phyloP scores from a whole-genome alignment of 2,329 filamentous ascomycete species.

The Fusarium nelsonii region DNA sequence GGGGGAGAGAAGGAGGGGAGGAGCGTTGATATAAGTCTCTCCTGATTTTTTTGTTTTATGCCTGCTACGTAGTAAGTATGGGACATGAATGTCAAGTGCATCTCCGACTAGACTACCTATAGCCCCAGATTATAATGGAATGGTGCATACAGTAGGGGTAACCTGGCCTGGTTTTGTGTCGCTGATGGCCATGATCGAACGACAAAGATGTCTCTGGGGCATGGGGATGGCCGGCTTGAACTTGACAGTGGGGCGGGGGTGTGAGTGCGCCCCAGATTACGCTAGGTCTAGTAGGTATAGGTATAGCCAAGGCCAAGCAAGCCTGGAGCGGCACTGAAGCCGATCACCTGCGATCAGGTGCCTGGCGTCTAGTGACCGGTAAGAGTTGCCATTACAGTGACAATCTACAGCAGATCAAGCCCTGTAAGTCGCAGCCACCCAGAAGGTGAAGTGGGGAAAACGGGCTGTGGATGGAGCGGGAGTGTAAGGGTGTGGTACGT shows the following conservation, averaged over 20 bases:
- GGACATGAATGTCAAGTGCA: not conserved
- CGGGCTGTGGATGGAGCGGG: slow-evolving; percentile 15
- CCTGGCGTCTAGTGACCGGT: slow-evolving; percentile 3
- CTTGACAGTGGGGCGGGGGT: slow-evolving; percentile 37
- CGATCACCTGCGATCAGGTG: slow-evolving; percentile 38
- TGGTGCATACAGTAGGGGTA: slow-evolving; percentile 16
- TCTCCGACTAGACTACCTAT: not conserved
- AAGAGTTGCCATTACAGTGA: slow-evolving; percentile 17
- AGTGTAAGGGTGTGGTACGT: slow-evolving; percentile 26
- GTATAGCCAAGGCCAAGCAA: not conserved
- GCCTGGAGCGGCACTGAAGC: slow-evolving; percentile 23
- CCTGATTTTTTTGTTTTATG: slow-evolving; percentile 15
- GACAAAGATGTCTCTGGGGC: slow-evolving; percentile 17
- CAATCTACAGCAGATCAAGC: not conserved
- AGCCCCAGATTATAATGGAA: slow-evolving; percentile 11
- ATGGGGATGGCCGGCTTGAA: slow-evolving; percentile 18
- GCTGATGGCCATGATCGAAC: slow-evolving; percentile 38
- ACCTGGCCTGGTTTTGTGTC: slow-evolving; percentile 1
- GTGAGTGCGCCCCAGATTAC: slow-evolving; percentile 29
- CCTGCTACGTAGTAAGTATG: not conserved
- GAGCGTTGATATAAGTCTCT: slow-evolving; percentile 35
- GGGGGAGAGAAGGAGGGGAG: slow-evolving; percentile 22
- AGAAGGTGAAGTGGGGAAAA: slow-evolving; percentile 16
- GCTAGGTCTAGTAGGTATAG: not conserved
- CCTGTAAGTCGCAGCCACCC: not conserved